Evolutionary conservation across 2,329 filamentous ascomycete genomes (phyloP).

Genomic region (Nemania sp.): DNA sequence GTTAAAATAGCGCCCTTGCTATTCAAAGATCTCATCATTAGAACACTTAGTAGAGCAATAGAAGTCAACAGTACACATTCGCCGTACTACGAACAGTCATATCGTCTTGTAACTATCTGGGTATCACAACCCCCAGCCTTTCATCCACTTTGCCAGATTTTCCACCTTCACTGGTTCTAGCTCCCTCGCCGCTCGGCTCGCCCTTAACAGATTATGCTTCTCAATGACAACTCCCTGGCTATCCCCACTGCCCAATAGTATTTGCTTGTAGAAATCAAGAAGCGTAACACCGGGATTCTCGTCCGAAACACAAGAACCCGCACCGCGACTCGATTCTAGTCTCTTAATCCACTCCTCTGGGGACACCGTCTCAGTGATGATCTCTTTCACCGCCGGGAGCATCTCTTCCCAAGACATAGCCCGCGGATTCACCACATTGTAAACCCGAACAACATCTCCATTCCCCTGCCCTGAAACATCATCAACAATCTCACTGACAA

Average conservation of each 20-base stretch:
- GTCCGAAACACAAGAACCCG: slow-evolving; percentile 5
- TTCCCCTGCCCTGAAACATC: slow-evolving; percentile 8
- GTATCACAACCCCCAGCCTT: slow-evolving; percentile 16
- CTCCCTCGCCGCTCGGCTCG: slow-evolving; percentile 16
- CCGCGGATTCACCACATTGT: slow-evolving; percentile 23
- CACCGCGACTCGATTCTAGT: slow-evolving; percentile 14
- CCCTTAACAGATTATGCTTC: slow-evolving; percentile 14
- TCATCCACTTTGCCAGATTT: slow-evolving; percentile 24
- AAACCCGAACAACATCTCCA: slow-evolving; percentile 11
- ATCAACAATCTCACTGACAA: slow-evolving; percentile 33
- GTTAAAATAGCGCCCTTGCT: no score
- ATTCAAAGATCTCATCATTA: no score
- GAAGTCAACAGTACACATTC: no score
- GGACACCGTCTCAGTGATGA: slow-evolving; percentile 12
- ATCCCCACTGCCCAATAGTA: slow-evolving; percentile 6
- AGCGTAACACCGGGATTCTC: slow-evolving; percentile 25
- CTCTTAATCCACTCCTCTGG: slow-evolving; percentile 22
- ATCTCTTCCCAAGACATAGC: slow-evolving; percentile 17
- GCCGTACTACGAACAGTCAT: no score
- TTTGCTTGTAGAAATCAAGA: slow-evolving; percentile 26
- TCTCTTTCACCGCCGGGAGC: slow-evolving; percentile 12
- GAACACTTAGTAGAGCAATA: no score
- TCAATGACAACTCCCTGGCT: slow-evolving; percentile 1
- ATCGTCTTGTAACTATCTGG: no score
- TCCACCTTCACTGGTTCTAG: slow-evolving; percentile 8